Base-by-base conservation (phyloP, 108 stramenopile species). In the Cylindrotheca fusiformis region DNA sequence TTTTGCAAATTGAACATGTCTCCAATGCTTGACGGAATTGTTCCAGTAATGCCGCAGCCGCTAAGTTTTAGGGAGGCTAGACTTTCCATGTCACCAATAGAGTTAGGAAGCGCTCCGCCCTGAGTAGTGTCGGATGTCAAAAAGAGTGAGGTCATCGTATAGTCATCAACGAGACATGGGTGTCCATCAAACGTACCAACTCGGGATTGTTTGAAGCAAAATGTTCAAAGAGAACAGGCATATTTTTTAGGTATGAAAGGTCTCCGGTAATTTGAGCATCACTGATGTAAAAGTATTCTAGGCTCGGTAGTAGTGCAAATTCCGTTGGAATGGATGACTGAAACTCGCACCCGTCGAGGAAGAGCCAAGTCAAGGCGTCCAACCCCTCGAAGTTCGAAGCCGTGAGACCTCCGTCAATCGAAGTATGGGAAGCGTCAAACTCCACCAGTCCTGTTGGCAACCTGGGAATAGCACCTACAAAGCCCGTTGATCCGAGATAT, bases 331-430 rank as follows among this genome's bases (percentile, higher is more conserved):
- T 65, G 21, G 71, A 61, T 17, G 64, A 32, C 45, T 78, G 66
- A 58, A 78, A 72, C 3, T 65, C 52, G 31, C 67, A 71, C 32
- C 64, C 65, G 19, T 65, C 71, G 25, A 78, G 66, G 32, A 67
- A 55, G 6, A 78, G 17, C 21, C 52, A 72, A n/a, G 26, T 45
- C 53, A 66, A 46, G 25, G 23, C 21, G 4, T 47, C 12, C 4
- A 58, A 52, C 4, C 25, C 32, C 18, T 53, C 60, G 23, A 68
- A 72, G 57, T 62, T 67, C 4, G 44, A 26, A 44, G 50, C 31
- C 12, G n/a, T 58, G 32, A 65, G 45, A 47, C 71, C 71, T 30
- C 71, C 71, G 3, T 63, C 55, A 28, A 56, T 63, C 22, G 24
- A 54, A n/a, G 52, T 22, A 44, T 54, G 58, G 4, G 64, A 55